A percentile compares a stretch with the other conserved stretches of the same genome.
phyloP scores from a whole-genome alignment of 2,329 filamentous ascomycete species.

The Fusarium sp. region DNA sequence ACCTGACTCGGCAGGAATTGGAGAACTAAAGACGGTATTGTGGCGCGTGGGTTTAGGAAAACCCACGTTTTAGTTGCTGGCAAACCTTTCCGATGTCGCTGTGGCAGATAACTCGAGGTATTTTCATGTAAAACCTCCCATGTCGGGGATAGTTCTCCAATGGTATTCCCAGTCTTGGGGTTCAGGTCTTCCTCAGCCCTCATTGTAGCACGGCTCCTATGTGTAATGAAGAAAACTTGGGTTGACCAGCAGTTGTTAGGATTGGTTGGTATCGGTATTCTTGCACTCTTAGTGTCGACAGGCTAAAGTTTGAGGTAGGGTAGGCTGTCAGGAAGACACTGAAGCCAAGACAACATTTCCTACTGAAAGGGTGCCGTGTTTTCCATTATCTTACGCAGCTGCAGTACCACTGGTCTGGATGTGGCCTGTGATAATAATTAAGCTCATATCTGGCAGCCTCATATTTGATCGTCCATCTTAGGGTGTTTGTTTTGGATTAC shows the following conservation, averaged over 20 bases:
- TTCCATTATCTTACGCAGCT: neutral
- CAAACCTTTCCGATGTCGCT: neutral
- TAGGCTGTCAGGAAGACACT: neutral
- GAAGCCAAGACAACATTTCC: neutral
- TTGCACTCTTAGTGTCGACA: neutral
- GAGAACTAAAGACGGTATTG: neutral
- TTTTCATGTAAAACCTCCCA: neutral
- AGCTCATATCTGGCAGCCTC: neutral
- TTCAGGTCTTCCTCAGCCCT: neutral
- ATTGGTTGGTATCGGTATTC: conserved; percentile 2
- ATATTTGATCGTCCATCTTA: neutral
- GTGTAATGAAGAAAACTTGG: neutral
- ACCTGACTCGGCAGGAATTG: neutral
- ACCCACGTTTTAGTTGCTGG: neutral
- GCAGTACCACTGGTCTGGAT: conserved; percentile 6
- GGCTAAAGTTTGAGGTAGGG: conserved; percentile 15
- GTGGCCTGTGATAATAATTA: neutral
- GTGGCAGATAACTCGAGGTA: neutral
- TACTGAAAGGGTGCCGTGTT: neutral
- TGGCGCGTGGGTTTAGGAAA: neutral
- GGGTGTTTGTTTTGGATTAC: no score
- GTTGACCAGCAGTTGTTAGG: neutral
- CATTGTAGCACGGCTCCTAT: neutral
- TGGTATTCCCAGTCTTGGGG: neutral
- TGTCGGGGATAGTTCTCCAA: neutral